phyloP scores from a whole-genome alignment of 2,329 filamentous ascomycete species.

The Penicillium decumbens region DNA sequence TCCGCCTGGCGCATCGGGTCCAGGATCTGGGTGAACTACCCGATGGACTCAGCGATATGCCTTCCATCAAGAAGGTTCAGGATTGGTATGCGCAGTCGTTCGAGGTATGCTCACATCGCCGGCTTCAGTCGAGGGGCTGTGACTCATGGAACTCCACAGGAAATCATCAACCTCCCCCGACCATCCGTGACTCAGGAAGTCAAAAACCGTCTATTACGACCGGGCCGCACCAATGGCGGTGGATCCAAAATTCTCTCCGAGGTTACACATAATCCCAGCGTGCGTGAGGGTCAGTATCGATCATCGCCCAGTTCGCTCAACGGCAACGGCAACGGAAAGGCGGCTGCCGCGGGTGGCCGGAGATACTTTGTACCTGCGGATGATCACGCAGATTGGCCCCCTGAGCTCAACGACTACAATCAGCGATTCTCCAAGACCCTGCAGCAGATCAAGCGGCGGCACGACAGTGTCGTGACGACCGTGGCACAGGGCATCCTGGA shows the following conservation, averaged over 20 bases:
- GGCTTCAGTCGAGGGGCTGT: background rate
- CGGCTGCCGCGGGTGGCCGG: constrained; percentile 48
- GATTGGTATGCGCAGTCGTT: constrained; percentile 99
- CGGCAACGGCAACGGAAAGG: constrained; percentile 48
- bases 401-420: constrained; percentile 92
- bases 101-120: constrained; percentile 62
- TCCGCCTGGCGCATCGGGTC: constrained; percentile 91
- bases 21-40: constrained; percentile 88
- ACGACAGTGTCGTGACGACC: constrained; percentile 95
- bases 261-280: constrained; percentile 83
- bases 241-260: constrained; percentile 67
- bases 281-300: constrained; percentile 74
- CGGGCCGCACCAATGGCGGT: constrained; percentile 50
- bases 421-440: constrained; percentile 81
- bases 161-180: constrained; percentile 81
- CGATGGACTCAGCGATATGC: constrained; percentile 96
- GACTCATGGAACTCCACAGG: constrained; percentile 46
- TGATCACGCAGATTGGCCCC: constrained; percentile 83
- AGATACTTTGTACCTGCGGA: constrained; percentile 92
- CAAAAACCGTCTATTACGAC: constrained; percentile 66
- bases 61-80: constrained; percentile 87
- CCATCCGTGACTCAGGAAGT: constrained; percentile 72
- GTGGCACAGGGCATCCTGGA: constrained; percentile 97
- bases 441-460: constrained; percentile 89
- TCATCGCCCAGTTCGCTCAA: constrained; percentile 41